Evolutionary conservation across 2,329 filamentous ascomycete species (phyloP).

Genomic region (Fusarium penzigii): DNA sequence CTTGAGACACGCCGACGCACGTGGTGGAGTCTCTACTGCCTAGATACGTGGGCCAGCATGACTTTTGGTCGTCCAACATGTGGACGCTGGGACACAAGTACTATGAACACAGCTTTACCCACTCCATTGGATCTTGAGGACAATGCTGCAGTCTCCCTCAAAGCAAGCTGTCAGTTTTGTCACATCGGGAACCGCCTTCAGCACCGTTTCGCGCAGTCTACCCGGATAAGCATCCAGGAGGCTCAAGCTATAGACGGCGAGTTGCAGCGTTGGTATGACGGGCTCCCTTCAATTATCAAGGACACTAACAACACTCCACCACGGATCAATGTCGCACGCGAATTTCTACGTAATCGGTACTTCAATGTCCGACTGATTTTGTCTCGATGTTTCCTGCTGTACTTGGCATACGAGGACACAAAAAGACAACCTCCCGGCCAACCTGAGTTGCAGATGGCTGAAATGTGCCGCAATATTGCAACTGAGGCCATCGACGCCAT

Average conservation of each 20-base stretch:
- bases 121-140: conserved; percentile 24
- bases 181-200: conserved; percentile 33
- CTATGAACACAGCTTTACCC: conserved; percentile 33
- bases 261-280: conserved; percentile 28
- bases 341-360: conserved; percentile 34
- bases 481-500: conserved; percentile 33
- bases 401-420: conserved; percentile 17
- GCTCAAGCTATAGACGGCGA: conserved; percentile 30
- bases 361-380: conserved; percentile 31
- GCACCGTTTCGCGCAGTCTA: conserved; percentile 31
- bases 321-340: conserved; percentile 27
- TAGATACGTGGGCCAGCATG: conserved; percentile 72
- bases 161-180: conserved; percentile 31
- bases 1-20: conserved; percentile 63
- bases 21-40: conserved; percentile 72
- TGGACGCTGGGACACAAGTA: conserved; percentile 31
- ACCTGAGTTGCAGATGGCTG: conserved; percentile 17
- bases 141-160: conserved; percentile 25
- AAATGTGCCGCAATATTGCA: conserved; percentile 29
- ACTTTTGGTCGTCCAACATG: conserved; percentile 63
- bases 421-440: conserved; percentile 11
- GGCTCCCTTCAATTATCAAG: conserved; percentile 23
- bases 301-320: conserved; percentile 25
- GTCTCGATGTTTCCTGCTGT: conserved; percentile 23
- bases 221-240: conserved; percentile 25